Percentiles rank a stretch among this genome's conserved stretches.
Evolutionary conservation across 768 basidiomycete genomes (phyloP).

Genomic region (Tricholoma sp.): DNA sequence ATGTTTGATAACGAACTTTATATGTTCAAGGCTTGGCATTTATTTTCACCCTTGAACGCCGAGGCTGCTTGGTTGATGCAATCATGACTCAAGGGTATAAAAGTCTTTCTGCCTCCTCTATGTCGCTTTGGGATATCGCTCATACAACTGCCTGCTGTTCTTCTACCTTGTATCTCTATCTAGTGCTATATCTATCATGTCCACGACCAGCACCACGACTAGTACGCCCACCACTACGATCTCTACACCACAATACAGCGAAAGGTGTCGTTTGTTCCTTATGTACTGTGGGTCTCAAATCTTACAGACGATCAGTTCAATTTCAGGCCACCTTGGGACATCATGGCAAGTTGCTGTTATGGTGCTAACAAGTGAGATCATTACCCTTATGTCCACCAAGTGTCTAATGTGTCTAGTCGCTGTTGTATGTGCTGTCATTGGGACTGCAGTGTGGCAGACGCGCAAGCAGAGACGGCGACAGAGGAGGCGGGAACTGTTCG

Average conservation of each 20-base stretch:
- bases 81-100: slow-evolving; percentile 12
- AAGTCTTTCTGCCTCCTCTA: background rate
- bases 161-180: background rate
- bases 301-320: slow-evolving; percentile 17
- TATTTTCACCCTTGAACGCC: slow-evolving; percentile 10
- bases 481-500: background rate
- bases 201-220: background rate
- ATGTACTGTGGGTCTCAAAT: background rate
- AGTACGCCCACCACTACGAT: background rate
- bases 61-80: slow-evolving; percentile 16
- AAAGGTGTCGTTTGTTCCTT: background rate
- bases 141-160: background rate
- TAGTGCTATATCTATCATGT: background rate
- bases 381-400: background rate
- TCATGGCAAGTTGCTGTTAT: slow-evolving; percentile 35
- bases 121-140: no score
- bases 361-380: slow-evolving; percentile 26
- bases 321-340: slow-evolving; percentile 25
- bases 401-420: slow-evolving; percentile 10
- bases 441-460: slow-evolving; percentile 21
- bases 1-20: background rate
- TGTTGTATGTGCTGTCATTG: slow-evolving; percentile 21
- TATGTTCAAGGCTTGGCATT: slow-evolving; percentile 11
- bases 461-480: slow-evolving; percentile 4
- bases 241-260: background rate